Conservation (phyloP, 2,329 filamentous ascomycete genomes). For the Phialophora chinensis region DNA sequence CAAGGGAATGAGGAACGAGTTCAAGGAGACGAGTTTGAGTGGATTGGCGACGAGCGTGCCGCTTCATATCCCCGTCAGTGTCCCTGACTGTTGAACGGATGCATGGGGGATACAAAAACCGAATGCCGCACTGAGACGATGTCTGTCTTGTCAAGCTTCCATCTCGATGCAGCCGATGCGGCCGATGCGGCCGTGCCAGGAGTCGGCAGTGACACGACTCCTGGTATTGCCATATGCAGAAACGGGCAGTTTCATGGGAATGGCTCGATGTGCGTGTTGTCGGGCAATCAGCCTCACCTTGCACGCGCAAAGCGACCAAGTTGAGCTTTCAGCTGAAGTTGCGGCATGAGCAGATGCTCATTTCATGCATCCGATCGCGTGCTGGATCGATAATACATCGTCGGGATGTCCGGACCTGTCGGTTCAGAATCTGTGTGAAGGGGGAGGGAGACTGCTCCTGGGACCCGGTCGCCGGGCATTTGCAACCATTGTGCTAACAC, state of each 20-base stretch:
- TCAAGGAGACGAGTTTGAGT: conserved; percentile 38
- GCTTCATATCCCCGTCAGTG: conserved; percentile 36
- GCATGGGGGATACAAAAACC: background rate
- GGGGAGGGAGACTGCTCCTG: background rate
- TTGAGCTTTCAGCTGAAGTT: background rate
- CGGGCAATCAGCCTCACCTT: background rate
- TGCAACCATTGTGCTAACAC: background rate
- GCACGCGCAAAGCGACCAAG: background rate
- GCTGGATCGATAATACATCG: background rate
- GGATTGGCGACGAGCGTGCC: conserved; percentile 36
- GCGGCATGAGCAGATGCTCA: background rate
- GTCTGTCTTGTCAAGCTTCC: background rate
- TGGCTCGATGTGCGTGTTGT: background rate
- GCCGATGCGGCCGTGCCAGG: background rate
- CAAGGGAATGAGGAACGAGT: conserved; percentile 36
- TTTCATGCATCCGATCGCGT: background rate
- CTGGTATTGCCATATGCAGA: background rate
- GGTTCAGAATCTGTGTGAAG: background rate
- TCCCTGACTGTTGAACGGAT: conserved; percentile 32
- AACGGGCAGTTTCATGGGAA: background rate
- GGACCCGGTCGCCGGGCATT: background rate
- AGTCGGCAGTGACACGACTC: background rate
- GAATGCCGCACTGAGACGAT: no score
- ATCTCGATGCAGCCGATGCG: background rate
- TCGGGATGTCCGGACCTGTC: background rate